Evolutionary conservation across 2,329 filamentous ascomycete species (phyloP).

Genomic region (Xylariaceae sp.): DNA sequence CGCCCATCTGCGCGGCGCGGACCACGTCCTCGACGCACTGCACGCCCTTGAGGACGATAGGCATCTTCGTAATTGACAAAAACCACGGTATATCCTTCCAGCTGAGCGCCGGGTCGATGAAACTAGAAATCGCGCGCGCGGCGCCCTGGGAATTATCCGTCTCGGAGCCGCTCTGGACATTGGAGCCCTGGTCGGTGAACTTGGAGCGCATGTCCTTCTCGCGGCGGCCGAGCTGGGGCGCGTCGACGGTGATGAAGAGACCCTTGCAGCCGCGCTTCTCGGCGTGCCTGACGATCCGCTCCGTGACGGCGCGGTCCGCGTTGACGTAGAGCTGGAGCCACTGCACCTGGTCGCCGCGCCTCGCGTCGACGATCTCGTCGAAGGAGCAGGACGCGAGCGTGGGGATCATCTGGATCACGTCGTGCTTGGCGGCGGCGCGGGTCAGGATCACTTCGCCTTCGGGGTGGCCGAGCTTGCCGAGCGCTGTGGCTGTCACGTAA

Average conservation of each 20-base stretch:
- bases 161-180: constrained; percentile 70
- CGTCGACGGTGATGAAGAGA: constrained; percentile 97
- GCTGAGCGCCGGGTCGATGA: constrained; percentile 90
- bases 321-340: constrained; percentile 99
- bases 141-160: constrained; percentile 90
- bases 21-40: constrained; percentile 95
- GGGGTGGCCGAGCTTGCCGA: constrained; percentile 89
- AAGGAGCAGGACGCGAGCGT: constrained; percentile 96
- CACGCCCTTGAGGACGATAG: constrained; percentile 93
- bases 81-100: constrained; percentile 98
- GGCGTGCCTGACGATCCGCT: constrained; percentile 85
- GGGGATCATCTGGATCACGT: constrained; percentile 97
- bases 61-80: constrained; percentile 82
- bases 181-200: constrained; percentile 77
- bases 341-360: constrained; percentile 74
- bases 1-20: constrained; percentile 73
- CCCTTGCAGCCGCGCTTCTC: constrained; percentile 89
- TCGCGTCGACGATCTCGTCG: constrained; percentile 91
- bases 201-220: constrained; percentile 98
- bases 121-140: constrained; percentile 88
- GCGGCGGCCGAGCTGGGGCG: constrained; percentile 86
- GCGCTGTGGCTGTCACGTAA: constrained; percentile 92
- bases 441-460: constrained; percentile 94
- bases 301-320: constrained; percentile 87
- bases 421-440: constrained; percentile 75